Percentiles rank a stretch among this genome's conserved stretches.
These are phyloP conservation scores for Lonicera japonica DNA, from an alignment of 129 eudicot genomes.

Conservation along the genomic window DNA sequence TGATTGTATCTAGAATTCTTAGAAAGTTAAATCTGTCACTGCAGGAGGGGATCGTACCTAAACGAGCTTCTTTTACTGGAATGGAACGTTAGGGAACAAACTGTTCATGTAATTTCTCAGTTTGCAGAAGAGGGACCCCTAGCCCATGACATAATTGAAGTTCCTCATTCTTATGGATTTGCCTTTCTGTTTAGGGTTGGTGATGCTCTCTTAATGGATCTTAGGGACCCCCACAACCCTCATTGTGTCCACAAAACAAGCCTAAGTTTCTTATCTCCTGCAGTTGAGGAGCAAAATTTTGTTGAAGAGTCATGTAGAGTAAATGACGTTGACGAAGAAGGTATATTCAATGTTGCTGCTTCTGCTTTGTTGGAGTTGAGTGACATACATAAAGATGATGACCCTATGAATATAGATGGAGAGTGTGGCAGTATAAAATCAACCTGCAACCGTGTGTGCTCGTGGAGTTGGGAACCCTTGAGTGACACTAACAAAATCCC, in stretches of 20 bases:
- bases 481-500: constrained; percentile 38
- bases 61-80: constrained; percentile 75
- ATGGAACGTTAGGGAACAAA: constrained; percentile 58
- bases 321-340: constrained; percentile 89
- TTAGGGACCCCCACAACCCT: constrained; percentile 72
- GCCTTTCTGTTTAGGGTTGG: constrained; percentile 79
- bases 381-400: constrained; percentile 67
- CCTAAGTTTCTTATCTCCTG: constrained; percentile 41
- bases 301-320: constrained; percentile 44
- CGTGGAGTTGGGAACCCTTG: constrained; percentile 99
- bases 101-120: constrained; percentile 50
- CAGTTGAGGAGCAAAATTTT: constrained; percentile 57
- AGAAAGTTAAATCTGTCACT: constrained; percentile 14
- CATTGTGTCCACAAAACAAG: constrained; percentile 61
- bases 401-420: constrained; percentile 85
- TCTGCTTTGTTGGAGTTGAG: constrained; percentile 87
- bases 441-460: constrained; percentile 60
- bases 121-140: constrained; percentile 72
- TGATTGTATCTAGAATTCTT: not conserved
- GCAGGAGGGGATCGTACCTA: constrained; percentile 65
- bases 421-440: constrained; percentile 36
- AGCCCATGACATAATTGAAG: constrained; percentile 69
- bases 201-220: constrained; percentile 79
- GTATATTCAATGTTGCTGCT: constrained; percentile 91
- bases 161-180: constrained; percentile 77